Percentiles rank a stretch among this genome's conserved stretches.
Evolutionary conservation across 108 stramenopile species (phyloP).

Genomic region (Licmophora abbreviata): DNA sequence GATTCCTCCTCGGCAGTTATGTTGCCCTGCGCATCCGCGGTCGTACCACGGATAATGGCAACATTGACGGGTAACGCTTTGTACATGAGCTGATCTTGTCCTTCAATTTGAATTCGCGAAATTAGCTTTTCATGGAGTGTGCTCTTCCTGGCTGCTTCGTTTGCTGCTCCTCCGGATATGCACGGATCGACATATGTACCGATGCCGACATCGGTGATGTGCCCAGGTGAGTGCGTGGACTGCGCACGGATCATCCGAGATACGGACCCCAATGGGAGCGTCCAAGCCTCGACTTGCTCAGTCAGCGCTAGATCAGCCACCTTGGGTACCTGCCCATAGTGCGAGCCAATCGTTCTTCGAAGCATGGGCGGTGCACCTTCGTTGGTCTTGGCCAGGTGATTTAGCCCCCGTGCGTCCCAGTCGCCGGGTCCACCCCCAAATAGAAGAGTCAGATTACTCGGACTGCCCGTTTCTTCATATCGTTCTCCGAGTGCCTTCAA

Average conservation of each 20-base stretch:
- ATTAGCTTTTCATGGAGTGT: slow-evolving; percentile 43
- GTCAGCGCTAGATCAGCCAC: slow-evolving; percentile 43
- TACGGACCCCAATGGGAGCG: slow-evolving; percentile 67
- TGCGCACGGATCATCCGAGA: slow-evolving; percentile 74
- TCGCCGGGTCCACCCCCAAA: slow-evolving; percentile 78
- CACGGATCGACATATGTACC: slow-evolving; percentile 77
- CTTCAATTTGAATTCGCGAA: slow-evolving; percentile 32
- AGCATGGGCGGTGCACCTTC: slow-evolving; percentile 24
- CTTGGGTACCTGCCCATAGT: slow-evolving; percentile 69
- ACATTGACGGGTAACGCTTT: slow-evolving; percentile 76
- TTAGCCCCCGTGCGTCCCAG: slow-evolving; percentile 47
- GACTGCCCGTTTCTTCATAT: slow-evolving; percentile 30
- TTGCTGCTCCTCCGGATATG: slow-evolving; percentile 47
- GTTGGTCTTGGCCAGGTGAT: slow-evolving; percentile 49
- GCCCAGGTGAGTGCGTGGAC: slow-evolving; percentile 72
- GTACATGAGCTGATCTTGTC: slow-evolving; percentile 43
- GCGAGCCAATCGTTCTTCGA: slow-evolving; percentile 65
- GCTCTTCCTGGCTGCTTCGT: slow-evolving; percentile 36
- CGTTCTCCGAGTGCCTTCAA: slow-evolving; percentile 49
- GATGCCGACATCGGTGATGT: slow-evolving; percentile 68
- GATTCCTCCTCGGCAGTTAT: slow-evolving; percentile 66
- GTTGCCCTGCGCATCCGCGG: slow-evolving; percentile 68
- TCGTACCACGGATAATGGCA: slow-evolving; percentile 72
- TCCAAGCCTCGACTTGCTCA: slow-evolving; percentile 70
- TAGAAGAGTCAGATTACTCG: slow-evolving; percentile 48